Evolutionary conservation across 257 asterid species (phyloP), one percentile per base, ranked within the genome.

Genomic region (Forsythia viridissima): DNA sequence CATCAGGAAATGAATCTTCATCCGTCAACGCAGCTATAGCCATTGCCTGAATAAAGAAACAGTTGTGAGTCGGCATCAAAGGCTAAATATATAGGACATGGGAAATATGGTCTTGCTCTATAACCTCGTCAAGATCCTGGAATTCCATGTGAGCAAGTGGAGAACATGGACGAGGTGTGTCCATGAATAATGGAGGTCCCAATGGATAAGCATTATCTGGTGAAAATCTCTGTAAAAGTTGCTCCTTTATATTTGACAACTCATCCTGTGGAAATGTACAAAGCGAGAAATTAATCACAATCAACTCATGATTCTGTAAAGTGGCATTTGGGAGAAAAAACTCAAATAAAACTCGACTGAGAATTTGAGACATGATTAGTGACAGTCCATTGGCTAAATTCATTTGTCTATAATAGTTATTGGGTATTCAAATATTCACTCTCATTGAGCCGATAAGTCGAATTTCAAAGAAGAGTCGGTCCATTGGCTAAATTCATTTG

Each of bases 101-200:
- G 30, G 3, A 63, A 24, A 63, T 63, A 81, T 70, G 81, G 70
- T 44, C 40, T 73, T 39, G 55, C 12, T 63, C 8, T 63, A 44
- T 70, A 46, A 87, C 91, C 87, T 87, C 91, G 36, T 87, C 86
- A 74, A 87, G 75, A 74, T 84, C 75, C 78, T 80, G 83, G 68
- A 85, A 85, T 46, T 87, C 91, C 65, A 81, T 48, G 72, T 74
- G 84, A 41, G 80, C 89, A 48, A 85, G 83, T 57, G 91, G 91
- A 79, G 91, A 87, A 78, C 84, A 79, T 44, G 91, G 86, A 72
- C 85, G 82, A 5, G 86, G 89, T n/a, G 91, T 87, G 75, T 87
- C 91, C 89, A 87, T 85, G 83, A 83, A 87, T 39, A 83, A 59
- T 73, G 89, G 84, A 77, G 76, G 81, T 77, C 87, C 91, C 68